Conservation (phyloP, 1,284 basidiomycete genomes). For the Tilletia walkeri region DNA sequence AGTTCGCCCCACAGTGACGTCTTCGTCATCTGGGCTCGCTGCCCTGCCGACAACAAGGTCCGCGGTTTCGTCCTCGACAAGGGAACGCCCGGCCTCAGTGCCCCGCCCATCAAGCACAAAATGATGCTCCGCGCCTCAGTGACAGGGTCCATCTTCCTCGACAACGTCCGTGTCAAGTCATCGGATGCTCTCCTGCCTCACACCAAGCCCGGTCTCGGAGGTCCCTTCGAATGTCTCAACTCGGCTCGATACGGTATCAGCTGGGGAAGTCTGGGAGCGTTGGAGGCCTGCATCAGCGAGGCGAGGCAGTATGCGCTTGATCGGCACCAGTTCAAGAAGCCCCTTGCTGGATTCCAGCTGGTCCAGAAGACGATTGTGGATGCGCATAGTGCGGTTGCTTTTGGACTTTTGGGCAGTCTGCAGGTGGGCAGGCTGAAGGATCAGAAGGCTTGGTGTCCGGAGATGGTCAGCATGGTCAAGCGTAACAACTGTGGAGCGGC, state of each 20-base stretch:
- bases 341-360: constrained; percentile 84
- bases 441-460: constrained; percentile 71
- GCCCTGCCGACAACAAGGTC: constrained; percentile 87
- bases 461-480: constrained; percentile 86
- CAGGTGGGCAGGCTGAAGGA: constrained; percentile 90
- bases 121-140: constrained; percentile 81
- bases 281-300: constrained; percentile 82
- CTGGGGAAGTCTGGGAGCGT: constrained; percentile 59
- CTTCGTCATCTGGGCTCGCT: constrained; percentile 90
- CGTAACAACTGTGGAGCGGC: constrained; percentile 95
- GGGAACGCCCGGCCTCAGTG: constrained; percentile 78
- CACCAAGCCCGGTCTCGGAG: constrained; percentile 43
- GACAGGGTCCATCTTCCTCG: constrained; percentile 89
- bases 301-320: constrained; percentile 84
- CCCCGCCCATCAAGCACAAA: constrained; percentile 90
- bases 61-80: constrained; percentile 91
- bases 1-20: constrained; percentile 69
- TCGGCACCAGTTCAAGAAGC: constrained; percentile 77
- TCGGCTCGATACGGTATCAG: constrained; percentile 47
- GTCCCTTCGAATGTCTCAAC: constrained; percentile 52
- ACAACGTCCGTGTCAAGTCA: constrained; percentile 41
- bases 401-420: constrained; percentile 70
- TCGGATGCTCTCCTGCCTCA: constrained; percentile 42
- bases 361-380: constrained; percentile 96
- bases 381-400: constrained; percentile 77